A percentile compares a stretch with the other conserved stretches of the same genome.
phyloP scores from a whole-genome alignment of 352 stramenopile species.

The Pythium sukuiense region DNA sequence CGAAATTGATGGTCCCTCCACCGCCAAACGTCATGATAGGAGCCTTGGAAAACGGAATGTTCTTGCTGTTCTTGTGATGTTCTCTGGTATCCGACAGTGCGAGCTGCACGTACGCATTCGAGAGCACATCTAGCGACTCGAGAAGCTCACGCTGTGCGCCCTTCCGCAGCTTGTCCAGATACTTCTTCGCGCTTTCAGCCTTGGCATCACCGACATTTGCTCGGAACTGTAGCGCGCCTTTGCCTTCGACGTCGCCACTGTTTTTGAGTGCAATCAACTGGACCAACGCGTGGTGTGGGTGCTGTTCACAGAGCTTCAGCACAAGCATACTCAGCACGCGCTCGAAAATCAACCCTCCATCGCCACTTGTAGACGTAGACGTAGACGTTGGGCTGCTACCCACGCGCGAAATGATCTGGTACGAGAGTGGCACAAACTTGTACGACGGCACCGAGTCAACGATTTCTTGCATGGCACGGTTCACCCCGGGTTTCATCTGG shows the following conservation, averaged over 20 bases:
- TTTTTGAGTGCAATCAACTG: constrained; percentile 96
- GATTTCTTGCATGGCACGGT: constrained; percentile 84
- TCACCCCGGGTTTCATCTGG: constrained; percentile 66
- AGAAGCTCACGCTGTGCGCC: constrained; percentile 58
- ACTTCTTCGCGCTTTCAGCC: constrained; percentile 58
- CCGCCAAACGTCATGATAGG: constrained; percentile 37
- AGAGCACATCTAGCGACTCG: constrained; percentile 73
- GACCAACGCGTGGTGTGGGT: constrained; percentile 96
- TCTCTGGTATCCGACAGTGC: constrained; percentile 79
- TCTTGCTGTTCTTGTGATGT: constrained; percentile 71
- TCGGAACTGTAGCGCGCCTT: constrained; percentile 73
- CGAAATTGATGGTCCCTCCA: constrained; percentile 44
- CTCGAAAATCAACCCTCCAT: constrained; percentile 63
- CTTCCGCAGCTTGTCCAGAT: constrained; percentile 58
- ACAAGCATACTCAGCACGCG: constrained; percentile 87
- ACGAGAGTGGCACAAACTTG: constrained; percentile 96
- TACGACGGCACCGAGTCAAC: constrained; percentile 90
- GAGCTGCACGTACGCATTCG: constrained; percentile 76
- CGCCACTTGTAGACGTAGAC: constrained; percentile 7
- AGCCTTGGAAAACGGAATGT: constrained; percentile 69
- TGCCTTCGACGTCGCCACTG: constrained; percentile 86
- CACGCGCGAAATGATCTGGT: constrained; percentile 97
- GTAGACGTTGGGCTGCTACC: constrained; percentile 39
- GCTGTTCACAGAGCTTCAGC: constrained; percentile 91
- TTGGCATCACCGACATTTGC: constrained; percentile 82